phyloP scores from a whole-genome alignment of 202 grass and related monocot species.

The Setaria viridis region DNA sequence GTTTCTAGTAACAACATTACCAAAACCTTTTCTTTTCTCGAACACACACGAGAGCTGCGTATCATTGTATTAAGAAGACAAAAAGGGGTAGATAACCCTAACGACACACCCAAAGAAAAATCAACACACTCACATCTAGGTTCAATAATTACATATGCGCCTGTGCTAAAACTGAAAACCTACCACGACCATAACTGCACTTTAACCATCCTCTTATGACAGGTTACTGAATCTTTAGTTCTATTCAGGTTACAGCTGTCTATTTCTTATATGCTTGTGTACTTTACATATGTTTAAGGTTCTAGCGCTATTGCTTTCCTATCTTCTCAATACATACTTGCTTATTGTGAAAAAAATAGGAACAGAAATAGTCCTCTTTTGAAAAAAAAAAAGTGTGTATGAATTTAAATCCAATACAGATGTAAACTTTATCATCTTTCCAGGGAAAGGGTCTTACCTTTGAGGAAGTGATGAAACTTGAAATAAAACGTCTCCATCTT shows the following conservation, averaged over 20 bases:
- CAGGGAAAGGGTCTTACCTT: slow-evolving; percentile 79
- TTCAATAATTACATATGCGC: too few relatives aligned
- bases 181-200: too few relatives aligned
- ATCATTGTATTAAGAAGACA: too few relatives aligned
- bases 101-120: too few relatives aligned
- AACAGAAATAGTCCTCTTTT: slow-evolving; percentile 1
- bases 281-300: not conserved
- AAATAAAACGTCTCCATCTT: slow-evolving; percentile 84
- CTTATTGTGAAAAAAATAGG: slow-evolving; percentile 23
- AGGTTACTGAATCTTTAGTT: slow-evolving; percentile 27
- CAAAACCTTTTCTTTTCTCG: too few relatives aligned
- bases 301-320: slow-evolving; percentile 24
- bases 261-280: not conserved
- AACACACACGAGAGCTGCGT: too few relatives aligned
- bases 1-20: slow-evolving; percentile 28
- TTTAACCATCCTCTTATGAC: not conserved
- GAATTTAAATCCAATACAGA: slow-evolving; percentile 35
- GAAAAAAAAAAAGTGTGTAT: slow-evolving; percentile 8
- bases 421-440: slow-evolving; percentile 55
- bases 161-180: too few relatives aligned
- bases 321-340: slow-evolving; percentile 29
- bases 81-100: too few relatives aligned
- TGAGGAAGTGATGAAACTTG: slow-evolving; percentile 89
- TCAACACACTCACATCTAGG: too few relatives aligned
- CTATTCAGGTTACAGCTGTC: not conserved